Evolutionary conservation across 352 stramenopile genomes (phyloP).

Genomic region (Phytophthora aleatoria): DNA sequence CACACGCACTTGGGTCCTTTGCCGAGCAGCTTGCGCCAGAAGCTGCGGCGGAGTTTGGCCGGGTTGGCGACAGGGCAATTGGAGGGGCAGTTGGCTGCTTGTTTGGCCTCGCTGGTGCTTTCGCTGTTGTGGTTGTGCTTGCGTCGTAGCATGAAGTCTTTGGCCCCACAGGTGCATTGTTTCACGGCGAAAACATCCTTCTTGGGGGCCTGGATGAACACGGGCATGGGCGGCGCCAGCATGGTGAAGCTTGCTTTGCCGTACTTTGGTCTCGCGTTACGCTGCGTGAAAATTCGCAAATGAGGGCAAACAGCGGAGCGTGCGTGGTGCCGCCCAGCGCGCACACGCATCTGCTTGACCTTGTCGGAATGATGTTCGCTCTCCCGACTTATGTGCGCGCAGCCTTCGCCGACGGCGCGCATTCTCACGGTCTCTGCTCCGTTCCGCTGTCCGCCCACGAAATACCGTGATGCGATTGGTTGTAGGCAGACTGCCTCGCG

Average conservation of each 20-base stretch:
- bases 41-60: conserved; percentile 27
- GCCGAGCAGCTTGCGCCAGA: conserved; percentile 52
- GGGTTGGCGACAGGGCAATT: conserved; percentile 3
- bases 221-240: conserved; percentile 22
- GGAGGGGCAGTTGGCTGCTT: conserved; percentile 25
- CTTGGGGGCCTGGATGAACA: conserved; percentile 17
- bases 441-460: conserved; percentile 19
- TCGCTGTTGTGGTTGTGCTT: conserved; percentile 13
- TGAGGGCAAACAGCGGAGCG: conserved; percentile 4
- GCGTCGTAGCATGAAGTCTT: conserved; percentile 25
- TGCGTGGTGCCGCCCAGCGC: conserved; percentile 17
- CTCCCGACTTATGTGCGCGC: conserved; percentile 22
- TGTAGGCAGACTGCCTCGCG: conserved; percentile 6
- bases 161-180: conserved; percentile 24
- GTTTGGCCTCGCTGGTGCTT: conserved; percentile 22
- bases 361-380: conserved; percentile 20
- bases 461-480: conserved; percentile 16
- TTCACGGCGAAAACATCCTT: conserved; percentile 6
- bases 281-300: conserved; percentile 18
- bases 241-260: background rate
- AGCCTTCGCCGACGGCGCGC: conserved; percentile 15
- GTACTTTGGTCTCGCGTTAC: background rate
- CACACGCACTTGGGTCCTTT: conserved; percentile 56
- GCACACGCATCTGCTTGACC: conserved; percentile 1
- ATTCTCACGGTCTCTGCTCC: conserved; percentile 23